Evolutionary conservation across 345 rosid genomes (phyloP), one percentile per base, ranked within the genome.

Genomic region (Punica granatum): DNA sequence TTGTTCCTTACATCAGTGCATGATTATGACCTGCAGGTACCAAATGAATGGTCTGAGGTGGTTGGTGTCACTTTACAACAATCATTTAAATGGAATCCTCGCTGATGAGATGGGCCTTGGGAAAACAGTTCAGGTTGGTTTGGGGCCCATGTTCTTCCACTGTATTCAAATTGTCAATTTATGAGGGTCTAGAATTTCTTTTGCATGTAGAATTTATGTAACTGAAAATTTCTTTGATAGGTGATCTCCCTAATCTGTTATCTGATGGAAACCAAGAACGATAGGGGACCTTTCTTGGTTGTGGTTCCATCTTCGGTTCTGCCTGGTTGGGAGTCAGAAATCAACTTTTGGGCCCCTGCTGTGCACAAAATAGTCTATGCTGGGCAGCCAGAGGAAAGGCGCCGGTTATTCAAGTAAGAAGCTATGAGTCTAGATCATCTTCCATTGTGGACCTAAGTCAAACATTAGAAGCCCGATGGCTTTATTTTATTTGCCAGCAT

Each of bases 81-180:
- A 89, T 75, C 89, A 92, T 79, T 77, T 92, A 69, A 92, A 92
- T 80, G 98, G 96, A 33, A 92, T 92, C 69, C 89, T 92, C 66
- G 98, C 98, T 76, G 98, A 92, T 85, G 98, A 92, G 80, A 92
- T 92, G 98, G 98, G 98, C 68, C 92, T 92, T 53, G 98, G 98
- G 36, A 92, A 92, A 89, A 92, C 98, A 67, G 98, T 92, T 72
- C 98, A 92, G 96, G 96, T 84, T 65, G 41, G 66, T 59, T 33
- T 13, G 30, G 16, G 25, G 7, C 25, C 30, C 8, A 73, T 31
- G 67, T 51, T 67, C 32, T 67, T 39, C 33, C 25, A 25, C 6
- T 37, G 39, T 44, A 28, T 54, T 31, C 25, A 2, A 35, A n/a
- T 3, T 63, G 23, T 26, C 13, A 7, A 34, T 30, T 44, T 26